Evolutionary conservation across 164 flowering plant species (phyloP).

Genomic region (Vitis rotundifolia): DNA sequence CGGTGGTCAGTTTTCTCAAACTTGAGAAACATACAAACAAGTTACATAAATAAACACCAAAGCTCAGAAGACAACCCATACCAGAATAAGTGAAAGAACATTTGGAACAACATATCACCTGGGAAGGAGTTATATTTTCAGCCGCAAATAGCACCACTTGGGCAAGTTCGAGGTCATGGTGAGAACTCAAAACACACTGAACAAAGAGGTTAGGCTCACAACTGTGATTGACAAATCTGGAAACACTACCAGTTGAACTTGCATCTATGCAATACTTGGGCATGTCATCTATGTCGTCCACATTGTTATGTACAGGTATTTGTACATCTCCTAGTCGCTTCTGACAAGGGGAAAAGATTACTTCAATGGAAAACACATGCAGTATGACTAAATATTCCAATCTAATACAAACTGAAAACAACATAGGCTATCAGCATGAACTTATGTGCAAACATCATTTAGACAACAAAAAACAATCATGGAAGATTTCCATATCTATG

Average conservation of each 20-base stretch:
- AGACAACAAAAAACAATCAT: too few relatives aligned
- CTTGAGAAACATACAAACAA: neutral
- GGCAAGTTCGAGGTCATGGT: constrained; percentile 22
- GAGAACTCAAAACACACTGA: constrained; percentile 27
- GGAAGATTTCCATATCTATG: too few relatives aligned
- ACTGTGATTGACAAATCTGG: constrained; percentile 34
- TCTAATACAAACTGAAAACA: too few relatives aligned
- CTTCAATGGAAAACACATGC: too few relatives aligned
- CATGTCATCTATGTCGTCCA: neutral
- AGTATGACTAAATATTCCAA: too few relatives aligned
- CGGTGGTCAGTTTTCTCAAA: neutral
- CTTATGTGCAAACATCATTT: too few relatives aligned
- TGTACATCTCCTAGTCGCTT: too few relatives aligned
- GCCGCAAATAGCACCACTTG: constrained; percentile 31
- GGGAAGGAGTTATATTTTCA: constrained; percentile 24
- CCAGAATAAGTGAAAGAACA: neutral
- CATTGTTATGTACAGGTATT: too few relatives aligned
- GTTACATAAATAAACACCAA: neutral
- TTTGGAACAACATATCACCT: constrained; percentile 2
- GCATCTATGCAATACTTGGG: constrained; percentile 27
- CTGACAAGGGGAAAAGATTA: too few relatives aligned
- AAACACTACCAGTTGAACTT: constrained; percentile 20
- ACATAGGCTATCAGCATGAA: too few relatives aligned
- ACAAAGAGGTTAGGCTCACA: constrained; percentile 33
- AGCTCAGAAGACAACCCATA: neutral